These are phyloP conservation scores for Ocimum tenuiflorum DNA, from an alignment of 257 asterid species.

Conservation along the genomic window DNA sequence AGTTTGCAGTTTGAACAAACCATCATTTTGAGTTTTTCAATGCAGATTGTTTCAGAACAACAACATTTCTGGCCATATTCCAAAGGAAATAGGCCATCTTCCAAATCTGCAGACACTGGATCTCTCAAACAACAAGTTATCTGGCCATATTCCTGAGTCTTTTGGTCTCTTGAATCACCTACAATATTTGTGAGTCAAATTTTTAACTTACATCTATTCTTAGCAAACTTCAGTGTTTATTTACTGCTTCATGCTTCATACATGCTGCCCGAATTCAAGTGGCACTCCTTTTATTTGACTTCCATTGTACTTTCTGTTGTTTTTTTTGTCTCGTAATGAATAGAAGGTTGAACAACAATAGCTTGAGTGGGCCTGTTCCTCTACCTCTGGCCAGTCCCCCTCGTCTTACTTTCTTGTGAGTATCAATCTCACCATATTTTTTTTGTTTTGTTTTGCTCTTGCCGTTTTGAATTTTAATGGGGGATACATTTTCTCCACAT, in stretches of 20 bases:
- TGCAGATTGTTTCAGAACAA: constrained; percentile 76
- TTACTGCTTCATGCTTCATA: constrained; percentile 4
- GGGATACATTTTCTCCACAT: constrained; percentile 13
- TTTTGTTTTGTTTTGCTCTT: constrained; percentile 17
- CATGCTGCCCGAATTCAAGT: constrained; percentile 14
- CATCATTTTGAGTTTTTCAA: background rate
- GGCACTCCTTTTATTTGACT: constrained; percentile 33
- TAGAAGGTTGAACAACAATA: constrained; percentile 92
- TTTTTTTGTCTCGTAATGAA: constrained; percentile 47
- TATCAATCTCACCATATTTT: constrained; percentile 19
- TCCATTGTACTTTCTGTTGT: constrained; percentile 22
- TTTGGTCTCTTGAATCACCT: constrained; percentile 53
- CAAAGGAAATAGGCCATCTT: constrained; percentile 63
- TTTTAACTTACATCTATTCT: background rate
- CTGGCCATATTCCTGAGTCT: constrained; percentile 65
- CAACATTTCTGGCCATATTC: constrained; percentile 73
- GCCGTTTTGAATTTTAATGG: constrained; percentile 6
- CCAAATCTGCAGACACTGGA: constrained; percentile 75
- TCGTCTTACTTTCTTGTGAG: constrained; percentile 96
- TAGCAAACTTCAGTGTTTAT: background rate
- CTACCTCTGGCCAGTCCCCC: constrained; percentile 63
- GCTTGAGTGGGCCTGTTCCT: constrained; percentile 82
- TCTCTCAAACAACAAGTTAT: constrained; percentile 66
- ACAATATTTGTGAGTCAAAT: constrained; percentile 62
- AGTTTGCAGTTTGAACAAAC: no score